phyloP scores from a whole-genome alignment of 164 flowering plant species.

The Magnolia sinica region DNA sequence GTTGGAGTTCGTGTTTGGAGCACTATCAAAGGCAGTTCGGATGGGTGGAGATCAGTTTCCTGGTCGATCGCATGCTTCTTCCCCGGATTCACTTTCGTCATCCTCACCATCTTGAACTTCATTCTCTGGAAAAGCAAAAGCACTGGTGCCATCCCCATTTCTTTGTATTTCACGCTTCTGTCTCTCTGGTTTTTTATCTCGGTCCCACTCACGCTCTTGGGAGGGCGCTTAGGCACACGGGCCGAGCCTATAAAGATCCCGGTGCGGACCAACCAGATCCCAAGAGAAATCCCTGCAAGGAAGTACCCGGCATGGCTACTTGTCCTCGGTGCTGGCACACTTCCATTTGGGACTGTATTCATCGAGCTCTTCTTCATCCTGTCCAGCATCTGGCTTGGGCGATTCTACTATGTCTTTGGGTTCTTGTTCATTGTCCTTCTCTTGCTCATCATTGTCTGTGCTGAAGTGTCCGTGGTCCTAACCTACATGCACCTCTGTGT shows the following conservation, averaged over 20 bases:
- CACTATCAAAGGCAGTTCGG: conserved; percentile 31
- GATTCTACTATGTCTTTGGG: conserved; percentile 42
- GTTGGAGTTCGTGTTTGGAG: conserved; percentile 38
- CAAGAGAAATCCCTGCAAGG: conserved; percentile 34
- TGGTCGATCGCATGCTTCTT: conserved; percentile 41
- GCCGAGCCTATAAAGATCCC: conserved; percentile 32
- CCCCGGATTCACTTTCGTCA: conserved; percentile 31
- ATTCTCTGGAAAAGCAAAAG: conserved; percentile 39
- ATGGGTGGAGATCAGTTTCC: conserved; percentile 38
- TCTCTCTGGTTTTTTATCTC: conserved; percentile 45
- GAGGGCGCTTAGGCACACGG: conserved; percentile 33
- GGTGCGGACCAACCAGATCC: conserved; percentile 41
- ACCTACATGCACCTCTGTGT: conserved; percentile 44
- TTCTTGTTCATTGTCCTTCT: conserved; percentile 36
- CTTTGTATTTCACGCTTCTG: conserved; percentile 28
- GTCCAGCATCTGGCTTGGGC: conserved; percentile 43
- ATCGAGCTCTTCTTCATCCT: conserved; percentile 43
- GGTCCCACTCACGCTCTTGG: conserved; percentile 40
- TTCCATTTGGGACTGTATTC: conserved; percentile 41
- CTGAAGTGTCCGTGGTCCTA: conserved; percentile 39
- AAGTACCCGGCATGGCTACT: conserved; percentile 43
- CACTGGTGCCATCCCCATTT: conserved; percentile 44
- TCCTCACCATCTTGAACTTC: conserved; percentile 33
- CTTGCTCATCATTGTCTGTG: conserved; percentile 37
- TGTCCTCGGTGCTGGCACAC: conserved; percentile 45